Conservation (phyloP, 2,329 filamentous ascomycete species). For the Apiospora pterosperma region DNA sequence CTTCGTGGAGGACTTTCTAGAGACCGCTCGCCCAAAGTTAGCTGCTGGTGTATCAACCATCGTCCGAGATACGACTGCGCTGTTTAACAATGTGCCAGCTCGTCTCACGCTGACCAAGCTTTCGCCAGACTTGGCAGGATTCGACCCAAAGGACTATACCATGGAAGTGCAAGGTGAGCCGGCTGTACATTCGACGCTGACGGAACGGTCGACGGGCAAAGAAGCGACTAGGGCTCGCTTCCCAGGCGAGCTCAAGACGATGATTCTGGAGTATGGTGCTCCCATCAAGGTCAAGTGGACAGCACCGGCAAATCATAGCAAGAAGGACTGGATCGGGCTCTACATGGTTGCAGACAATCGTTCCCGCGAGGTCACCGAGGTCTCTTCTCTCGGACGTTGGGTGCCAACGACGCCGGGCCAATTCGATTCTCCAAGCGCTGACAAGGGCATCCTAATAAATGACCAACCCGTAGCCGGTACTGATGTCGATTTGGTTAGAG, state of each 20-base stretch:
- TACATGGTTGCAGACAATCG: conserved; percentile 96
- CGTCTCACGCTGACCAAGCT: conserved; percentile 79
- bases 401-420: conserved; percentile 72
- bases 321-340: conserved; percentile 91
- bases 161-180: conserved; percentile 69
- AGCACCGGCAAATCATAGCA: conserved; percentile 81
- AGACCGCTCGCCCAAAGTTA: conserved; percentile 79
- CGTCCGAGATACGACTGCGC: conserved; percentile 78
- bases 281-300: conserved; percentile 89
- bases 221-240: conserved; percentile 69
- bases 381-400: conserved; percentile 88
- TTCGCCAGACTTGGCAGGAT: conserved; percentile 74
- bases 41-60: conserved; percentile 83
- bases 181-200: conserved; percentile 45
- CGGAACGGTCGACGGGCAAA: conserved; percentile 64
- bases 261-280: conserved; percentile 83
- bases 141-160: conserved; percentile 76
- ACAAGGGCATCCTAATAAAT: conserved; percentile 70
- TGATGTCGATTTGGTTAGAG: conserved; percentile 61
- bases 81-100: conserved; percentile 87
- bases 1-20: conserved; percentile 87
- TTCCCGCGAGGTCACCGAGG: conserved; percentile 77
- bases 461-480: conserved; percentile 56
- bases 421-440: conserved; percentile 72
- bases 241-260: conserved; percentile 68